Evolutionary conservation across 2,329 filamentous ascomycete genomes (phyloP).

Genomic region (Fusarium aywerte): DNA sequence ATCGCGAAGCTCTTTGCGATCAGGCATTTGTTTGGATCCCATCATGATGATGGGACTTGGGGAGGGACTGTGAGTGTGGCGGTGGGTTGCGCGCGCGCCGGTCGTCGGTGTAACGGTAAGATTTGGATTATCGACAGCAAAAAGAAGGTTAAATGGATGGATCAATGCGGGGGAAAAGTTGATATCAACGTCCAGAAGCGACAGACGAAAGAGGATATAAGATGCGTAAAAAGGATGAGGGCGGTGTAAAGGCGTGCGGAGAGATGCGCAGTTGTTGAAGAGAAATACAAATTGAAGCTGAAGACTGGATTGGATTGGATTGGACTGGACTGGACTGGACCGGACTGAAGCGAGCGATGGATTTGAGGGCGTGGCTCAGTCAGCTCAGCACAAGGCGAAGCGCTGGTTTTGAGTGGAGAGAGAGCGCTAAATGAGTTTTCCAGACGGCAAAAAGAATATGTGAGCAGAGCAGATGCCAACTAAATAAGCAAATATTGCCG

Average conservation of each 20-base stretch:
- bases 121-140: too few relatives aligned
- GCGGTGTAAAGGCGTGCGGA: conserved; percentile 27
- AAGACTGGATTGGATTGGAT: conserved; percentile 9
- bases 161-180: conserved; percentile 6
- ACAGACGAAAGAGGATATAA: conserved; percentile 29
- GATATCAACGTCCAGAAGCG: conserved; percentile 24
- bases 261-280: conserved; percentile 33
- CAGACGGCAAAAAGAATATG: not conserved
- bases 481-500: conserved; percentile 6
- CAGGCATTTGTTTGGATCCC: conserved; percentile 58
- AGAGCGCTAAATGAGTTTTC: conserved; percentile 7
- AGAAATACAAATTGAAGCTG: conserved; percentile 21
- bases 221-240: not conserved
- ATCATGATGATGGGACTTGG: conserved; percentile 38
- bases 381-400: conserved; percentile 37
- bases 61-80: conserved; percentile 26
- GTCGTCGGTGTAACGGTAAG: conserved; percentile 24
- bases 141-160: conserved; percentile 1
- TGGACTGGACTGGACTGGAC: too few relatives aligned
- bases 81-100: conserved; percentile 21
- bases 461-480: not conserved
- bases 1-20: conserved; percentile 69
- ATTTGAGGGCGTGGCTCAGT: conserved; percentile 30
- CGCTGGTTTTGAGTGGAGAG: conserved; percentile 27
- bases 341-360: conserved; percentile 14